Conservation (phyloP, 805 yeast species). For the Alloascoidea africana region DNA sequence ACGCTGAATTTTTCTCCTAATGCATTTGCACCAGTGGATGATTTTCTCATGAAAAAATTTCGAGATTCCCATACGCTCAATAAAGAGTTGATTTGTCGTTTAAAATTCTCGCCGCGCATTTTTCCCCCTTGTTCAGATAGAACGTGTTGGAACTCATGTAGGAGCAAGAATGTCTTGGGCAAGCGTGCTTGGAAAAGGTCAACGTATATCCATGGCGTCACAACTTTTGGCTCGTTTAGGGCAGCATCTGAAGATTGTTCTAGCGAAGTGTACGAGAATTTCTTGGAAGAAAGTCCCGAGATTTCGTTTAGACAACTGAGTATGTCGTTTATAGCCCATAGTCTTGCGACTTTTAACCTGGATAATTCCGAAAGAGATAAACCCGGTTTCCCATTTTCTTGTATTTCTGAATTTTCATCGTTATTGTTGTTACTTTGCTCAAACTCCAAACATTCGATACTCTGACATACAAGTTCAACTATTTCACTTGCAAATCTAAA, state of each 20-base stretch:
- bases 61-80: constrained; percentile 2
- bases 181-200: constrained; percentile 5
- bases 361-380: background rate
- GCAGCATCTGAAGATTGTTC: background rate
- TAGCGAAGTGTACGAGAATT: background rate
- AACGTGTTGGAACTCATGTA: background rate
- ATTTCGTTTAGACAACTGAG: constrained; percentile 5
- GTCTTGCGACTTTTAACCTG: constrained; percentile 9
- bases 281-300: background rate
- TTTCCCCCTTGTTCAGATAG: constrained; percentile 4
- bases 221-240: constrained; percentile 6
- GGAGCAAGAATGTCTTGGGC: constrained; percentile 3
- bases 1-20: too few species aligned
- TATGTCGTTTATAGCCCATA: constrained; percentile 14
- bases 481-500: constrained; percentile 12
- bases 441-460: constrained; percentile 5
- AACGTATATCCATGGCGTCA: constrained; percentile 9
- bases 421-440: constrained; percentile 4
- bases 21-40: background rate
- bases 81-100: constrained; percentile 5
- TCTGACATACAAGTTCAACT: constrained; percentile 9
- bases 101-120: constrained; percentile 6
- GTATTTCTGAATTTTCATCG: constrained; percentile 3
- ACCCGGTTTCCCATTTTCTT: too few species aligned
- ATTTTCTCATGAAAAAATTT: background rate